These are phyloP conservation scores for Saccharomyces hybrid DNA, from an alignment of 1,139 yeast genomes.

Conservation along the genomic window DNA sequence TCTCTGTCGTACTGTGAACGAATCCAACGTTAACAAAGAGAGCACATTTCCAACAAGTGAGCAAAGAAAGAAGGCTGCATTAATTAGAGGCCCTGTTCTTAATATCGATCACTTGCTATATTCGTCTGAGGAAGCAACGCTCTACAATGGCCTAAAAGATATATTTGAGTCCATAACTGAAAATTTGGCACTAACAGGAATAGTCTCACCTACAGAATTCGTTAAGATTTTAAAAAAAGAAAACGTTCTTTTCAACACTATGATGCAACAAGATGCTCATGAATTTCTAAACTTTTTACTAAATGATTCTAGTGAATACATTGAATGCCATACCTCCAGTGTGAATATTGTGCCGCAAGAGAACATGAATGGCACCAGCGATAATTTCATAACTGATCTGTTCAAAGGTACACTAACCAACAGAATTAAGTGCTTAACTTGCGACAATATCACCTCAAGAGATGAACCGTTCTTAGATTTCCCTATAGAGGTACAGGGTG, in stretches of 20 bases:
- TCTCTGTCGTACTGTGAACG: background rate
- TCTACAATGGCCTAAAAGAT: constrained; percentile 74
- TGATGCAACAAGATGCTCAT: constrained; percentile 98
- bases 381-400: constrained; percentile 56
- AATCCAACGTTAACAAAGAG: constrained; percentile 1
- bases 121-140: constrained; percentile 34
- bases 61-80: constrained; percentile 71
- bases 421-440: constrained; percentile 82
- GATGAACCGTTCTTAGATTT: constrained; percentile 84
- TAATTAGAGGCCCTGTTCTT: constrained; percentile 74
- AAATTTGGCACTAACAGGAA: constrained; percentile 61
- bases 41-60: constrained; percentile 40
- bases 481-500: constrained; percentile 61
- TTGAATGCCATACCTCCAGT: background rate
- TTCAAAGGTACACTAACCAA: constrained; percentile 83
- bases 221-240: constrained; percentile 70
- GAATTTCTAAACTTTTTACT: constrained; percentile 84
- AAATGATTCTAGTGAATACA: constrained; percentile 69
- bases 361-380: constrained; percentile 14
- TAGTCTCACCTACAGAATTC: constrained; percentile 72
- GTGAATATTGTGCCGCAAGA: background rate
- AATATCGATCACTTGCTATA: constrained; percentile 52
- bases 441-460: constrained; percentile 78
- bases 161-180: constrained; percentile 78
- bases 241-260: constrained; percentile 76